Evolutionary conservation across 1,284 basidiomycete species (phyloP), one percentile per base, ranked within the genome.

Genomic region (Tranzscheliella williamsii): DNA sequence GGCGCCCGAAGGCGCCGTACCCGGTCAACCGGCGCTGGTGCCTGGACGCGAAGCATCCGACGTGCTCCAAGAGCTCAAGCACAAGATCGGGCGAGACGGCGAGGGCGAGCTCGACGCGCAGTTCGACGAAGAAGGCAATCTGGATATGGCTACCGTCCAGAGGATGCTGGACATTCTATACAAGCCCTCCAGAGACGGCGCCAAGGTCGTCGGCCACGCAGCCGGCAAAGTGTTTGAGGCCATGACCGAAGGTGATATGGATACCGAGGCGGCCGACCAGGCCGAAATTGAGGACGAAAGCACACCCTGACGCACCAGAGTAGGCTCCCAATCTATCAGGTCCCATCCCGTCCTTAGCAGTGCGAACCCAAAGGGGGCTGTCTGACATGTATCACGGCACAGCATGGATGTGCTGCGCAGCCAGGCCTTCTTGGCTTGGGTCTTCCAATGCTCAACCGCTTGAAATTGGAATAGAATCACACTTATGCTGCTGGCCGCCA

Each of bases 81-180:
- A 51, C 24, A 45, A 44, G 27, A 31, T 61, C 2, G 57, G 57
- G 3, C 24, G 26, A n/a, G 32, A 34, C 9, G 26, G 26, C 26
- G 51, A 61, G 42, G 60, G 60, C 6, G 49, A 63, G 26, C 33
- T 67, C 15, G 56, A 67, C 5, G 60, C 65, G 3, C 69, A 71
- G 22, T 69, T 66, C 24, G 69, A 71, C 44, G 66, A 71, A 17
- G 60, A 68, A 12, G 69, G 69, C 24, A 63, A 68, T 24, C 38
- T 71, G 21, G 69, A 71, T 36, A 40, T 68, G n/a, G 69, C 57
- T 1, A 71, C 69, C 15, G 53, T 68, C 46, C 66, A 71, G 24
- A 38, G 69, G 2, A 68, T 71, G 69, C 51, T 71, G 21, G 69
- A 71, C 26, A 61, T 68, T 31, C 43, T 71, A 31, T 71, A 71